Conservation (phyloP, 106 monocot genomes). For the Dioscorea zingiberensis region DNA sequence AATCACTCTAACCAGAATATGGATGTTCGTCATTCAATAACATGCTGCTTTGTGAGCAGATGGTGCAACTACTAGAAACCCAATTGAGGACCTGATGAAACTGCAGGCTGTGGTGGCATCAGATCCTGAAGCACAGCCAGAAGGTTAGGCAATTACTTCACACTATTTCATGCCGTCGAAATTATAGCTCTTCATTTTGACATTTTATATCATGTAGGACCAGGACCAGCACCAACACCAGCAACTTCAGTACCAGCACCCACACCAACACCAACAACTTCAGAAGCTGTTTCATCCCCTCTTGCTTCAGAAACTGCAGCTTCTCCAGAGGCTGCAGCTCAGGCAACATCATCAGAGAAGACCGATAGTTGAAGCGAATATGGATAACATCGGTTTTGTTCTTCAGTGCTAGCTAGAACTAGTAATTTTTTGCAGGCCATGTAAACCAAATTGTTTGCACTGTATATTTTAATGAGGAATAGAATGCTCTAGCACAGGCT, state of each 20-base stretch:
- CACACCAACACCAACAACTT: neutral
- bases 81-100: conserved; percentile 45
- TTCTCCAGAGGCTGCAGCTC: too few relatives aligned
- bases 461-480: too few relatives aligned
- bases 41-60: conserved; percentile 10
- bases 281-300: neutral
- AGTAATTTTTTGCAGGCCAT: too few relatives aligned
- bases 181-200: too few relatives aligned
- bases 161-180: neutral
- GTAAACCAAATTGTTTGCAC: too few relatives aligned
- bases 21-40: neutral
- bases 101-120: conserved; percentile 2
- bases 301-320: neutral
- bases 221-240: neutral
- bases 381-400: neutral
- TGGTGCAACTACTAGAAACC: conserved; percentile 20
- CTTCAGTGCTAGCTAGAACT: too few relatives aligned
- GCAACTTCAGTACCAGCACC: neutral
- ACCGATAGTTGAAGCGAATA: neutral
- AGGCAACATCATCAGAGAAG: neutral
- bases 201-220: neutral
- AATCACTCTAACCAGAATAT: neutral
- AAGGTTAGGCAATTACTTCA: conserved; percentile 6
- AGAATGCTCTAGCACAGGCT: too few relatives aligned
- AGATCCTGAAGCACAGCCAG: neutral